Evolutionary conservation across 129 eudicot species (phyloP), one percentile per base, ranked within the genome.

Genomic region (Calendula officinalis): DNA sequence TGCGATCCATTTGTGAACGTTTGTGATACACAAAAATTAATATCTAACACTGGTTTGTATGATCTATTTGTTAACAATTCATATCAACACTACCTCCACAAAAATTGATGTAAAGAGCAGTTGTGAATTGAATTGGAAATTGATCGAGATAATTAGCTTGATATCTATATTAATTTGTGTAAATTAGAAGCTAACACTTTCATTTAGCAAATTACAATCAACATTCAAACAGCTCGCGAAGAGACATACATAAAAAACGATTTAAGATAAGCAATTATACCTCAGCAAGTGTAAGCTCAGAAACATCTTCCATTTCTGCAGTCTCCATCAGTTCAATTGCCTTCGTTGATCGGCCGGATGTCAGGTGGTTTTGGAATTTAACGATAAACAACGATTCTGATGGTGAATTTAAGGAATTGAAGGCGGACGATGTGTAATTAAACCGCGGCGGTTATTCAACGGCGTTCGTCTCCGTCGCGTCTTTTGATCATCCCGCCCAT

Each of bases 231-330:
- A 30, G 46, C 5, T 37, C 39, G 13, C 38, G 39, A 10, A 42
- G 45, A 68, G 11, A 59, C 30, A 30, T 32, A 41, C 10, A 17
- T 45, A 34, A n/a, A 33, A 0, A 15, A 44, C 33, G 6, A 56
- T 16, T 40, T 8, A 15, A 5, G 3, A 15, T 41, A 4, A 44
- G 27, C 39, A 11, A 6, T 53, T 11, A 58, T 68, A 81, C 91
- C 91, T 84, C 91, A 11, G 91, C 76, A 13, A 84, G 72, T n/a
- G 91, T 84, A 47, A 84, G 78, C 55, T 81, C 91, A 17, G 70
- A 74, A 30, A 52, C 76, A 41, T 66, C 16, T 48, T 75, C 90
- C 36, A 49, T 36, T 59, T 62, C 68, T 39, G 66, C 14, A 39
- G 69, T 51, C 37, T 74, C 78, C 34, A 77, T 39, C 59, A 4